Evolutionary conservation across 1,139 yeast genomes (phyloP).

Genomic region (Yamadazyma triangularis): DNA sequence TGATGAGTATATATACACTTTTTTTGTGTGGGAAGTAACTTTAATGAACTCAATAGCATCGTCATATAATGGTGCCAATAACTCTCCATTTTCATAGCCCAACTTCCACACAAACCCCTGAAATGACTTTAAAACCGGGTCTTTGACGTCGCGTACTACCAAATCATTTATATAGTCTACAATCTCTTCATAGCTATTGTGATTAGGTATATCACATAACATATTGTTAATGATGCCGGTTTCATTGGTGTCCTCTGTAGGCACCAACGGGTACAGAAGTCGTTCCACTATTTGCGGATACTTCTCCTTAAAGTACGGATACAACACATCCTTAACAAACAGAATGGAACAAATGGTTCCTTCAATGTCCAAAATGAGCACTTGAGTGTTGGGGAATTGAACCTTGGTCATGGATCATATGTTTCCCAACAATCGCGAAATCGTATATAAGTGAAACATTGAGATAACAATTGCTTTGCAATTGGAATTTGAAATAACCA

Average conservation of each 20-base stretch:
- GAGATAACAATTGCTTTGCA: too few species aligned
- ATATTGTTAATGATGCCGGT: conserved; percentile 21
- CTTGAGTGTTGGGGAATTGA: conserved; percentile 1
- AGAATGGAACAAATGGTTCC: conserved; percentile 91
- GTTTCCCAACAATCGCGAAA: too few species aligned
- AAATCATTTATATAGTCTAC: conserved; percentile 36
- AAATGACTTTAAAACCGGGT: conserved; percentile 66
- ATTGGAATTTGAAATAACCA: too few species aligned
- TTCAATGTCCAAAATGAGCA: conserved; percentile 60
- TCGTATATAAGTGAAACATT: too few species aligned
- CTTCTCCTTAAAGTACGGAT: conserved; percentile 43
- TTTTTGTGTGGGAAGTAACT: conserved; percentile 21
- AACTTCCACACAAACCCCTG: conserved; percentile 83
- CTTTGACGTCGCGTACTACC: conserved; percentile 69
- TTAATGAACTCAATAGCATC: conserved; percentile 67
- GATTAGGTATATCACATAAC: conserved; percentile 35
- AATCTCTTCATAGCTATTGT: conserved; percentile 17
- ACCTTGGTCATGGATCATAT: too few species aligned
- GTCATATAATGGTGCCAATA: conserved; percentile 69
- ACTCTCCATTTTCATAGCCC: conserved; percentile 72
- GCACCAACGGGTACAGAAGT: conserved; percentile 31
- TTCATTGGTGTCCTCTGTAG: conserved; percentile 1
- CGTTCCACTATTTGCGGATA: conserved; percentile 20
- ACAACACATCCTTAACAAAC: conserved; percentile 72
- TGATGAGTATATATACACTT: conserved; percentile 79